Percentiles rank a stretch among this genome's conserved stretches.
These are phyloP conservation scores for Plasmodium coatneyi DNA, from an alignment of 169 alveolate species.

Conservation along the genomic window DNA sequence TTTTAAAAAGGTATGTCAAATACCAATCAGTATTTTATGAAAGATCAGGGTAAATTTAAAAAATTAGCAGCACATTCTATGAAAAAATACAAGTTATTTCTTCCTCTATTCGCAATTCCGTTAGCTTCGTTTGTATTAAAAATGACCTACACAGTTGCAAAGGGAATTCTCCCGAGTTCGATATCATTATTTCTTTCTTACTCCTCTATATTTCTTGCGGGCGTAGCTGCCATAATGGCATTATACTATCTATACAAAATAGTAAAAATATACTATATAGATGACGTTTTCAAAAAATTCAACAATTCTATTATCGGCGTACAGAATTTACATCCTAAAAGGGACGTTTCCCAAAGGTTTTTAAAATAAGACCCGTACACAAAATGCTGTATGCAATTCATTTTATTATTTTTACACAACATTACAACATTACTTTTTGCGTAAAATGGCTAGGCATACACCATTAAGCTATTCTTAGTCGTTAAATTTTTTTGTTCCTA, in stretches of 20 bases:
- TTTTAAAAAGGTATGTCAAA: background rate
- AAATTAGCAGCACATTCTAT: background rate
- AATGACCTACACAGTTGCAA: background rate
- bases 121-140: background rate
- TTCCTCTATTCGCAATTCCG: background rate
- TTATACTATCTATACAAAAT: background rate
- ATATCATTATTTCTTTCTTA: background rate
- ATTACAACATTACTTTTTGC: too few species aligned
- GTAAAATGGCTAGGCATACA: too few species aligned
- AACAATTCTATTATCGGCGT: background rate
- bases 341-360: background rate
- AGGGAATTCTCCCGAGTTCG: background rate
- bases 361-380: too few species aligned
- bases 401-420: background rate
- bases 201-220: background rate
- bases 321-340: background rate
- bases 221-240: background rate
- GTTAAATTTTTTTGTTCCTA: background rate
- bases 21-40: background rate
- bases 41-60: background rate
- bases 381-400: background rate
- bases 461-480: too few species aligned
- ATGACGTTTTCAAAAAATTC: background rate
- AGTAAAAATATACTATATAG: background rate
- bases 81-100: background rate